Base-by-base conservation (phyloP, 1,284 basidiomycete genomes). In the Malassezia brasiliensis region DNA sequence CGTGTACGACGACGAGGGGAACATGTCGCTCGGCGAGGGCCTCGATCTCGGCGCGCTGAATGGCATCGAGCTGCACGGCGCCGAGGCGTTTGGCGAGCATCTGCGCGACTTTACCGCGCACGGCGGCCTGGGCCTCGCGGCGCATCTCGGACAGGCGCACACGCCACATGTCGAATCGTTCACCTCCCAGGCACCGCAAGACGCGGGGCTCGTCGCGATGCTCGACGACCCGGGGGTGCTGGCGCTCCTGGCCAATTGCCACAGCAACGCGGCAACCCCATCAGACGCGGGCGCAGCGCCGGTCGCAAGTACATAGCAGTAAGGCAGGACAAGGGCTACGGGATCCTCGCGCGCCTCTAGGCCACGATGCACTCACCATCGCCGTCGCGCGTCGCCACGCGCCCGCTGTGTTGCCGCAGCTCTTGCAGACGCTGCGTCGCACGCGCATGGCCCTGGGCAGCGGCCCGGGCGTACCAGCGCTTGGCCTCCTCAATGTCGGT, bases 401-500 rank as follows among this genome's bases (percentile, higher is more conserved):
- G 17, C 62, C 68, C 51, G 15, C 52, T 62, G 4, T 53, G 47
- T 20, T 51, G 46, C 2, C 64, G 71, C 32, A 78, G 65, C 76
- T 96, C 91, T 22, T 90, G 93, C 68, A 98, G 77, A 36, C 91
- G 83, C 69, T 85, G 88, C 90, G 94, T 94, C 44, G 89, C 89
- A 36, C 90, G 83, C 75, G 89, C 90, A 77, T 94, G 91, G 20
- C 88, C 88, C 81, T 93, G 89, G 11, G 88, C 65, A 5, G 74
- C 71, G 1, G 73, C 73, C 40, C 94, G 83, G 88, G 94, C 93
- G 76, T 99, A 99, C 91, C 93, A 98, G 66, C 88, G 81, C 77
- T 94, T 96, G 17, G 94, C 90, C 74, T 93, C 86, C 61, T 96
- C 94, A 41, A 90, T 76, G 69, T 99, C 91, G 68, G 88, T 86